Conservation (phyloP, 441 rosid species). For the Hura crepitans region DNA sequence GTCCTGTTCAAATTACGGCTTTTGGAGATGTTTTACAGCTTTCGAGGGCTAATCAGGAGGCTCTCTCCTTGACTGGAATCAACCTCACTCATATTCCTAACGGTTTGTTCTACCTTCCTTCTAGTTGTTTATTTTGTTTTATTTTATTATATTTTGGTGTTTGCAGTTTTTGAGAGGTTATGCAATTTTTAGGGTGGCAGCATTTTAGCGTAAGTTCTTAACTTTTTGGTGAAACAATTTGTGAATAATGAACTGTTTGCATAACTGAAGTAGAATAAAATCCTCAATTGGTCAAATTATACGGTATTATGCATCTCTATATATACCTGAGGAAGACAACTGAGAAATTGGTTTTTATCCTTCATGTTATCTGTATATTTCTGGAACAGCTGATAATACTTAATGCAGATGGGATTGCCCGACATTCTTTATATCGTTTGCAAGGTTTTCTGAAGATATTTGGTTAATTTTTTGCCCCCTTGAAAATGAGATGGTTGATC, state of each 20-base stretch:
- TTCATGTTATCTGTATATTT: neutral
- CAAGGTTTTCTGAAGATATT: neutral
- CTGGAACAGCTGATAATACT: no score
- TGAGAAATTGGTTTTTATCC: neutral
- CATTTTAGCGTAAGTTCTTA: neutral
- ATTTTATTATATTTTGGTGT: neutral
- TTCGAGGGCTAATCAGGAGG: slow-evolving; percentile 65
- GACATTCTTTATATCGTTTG: no score
- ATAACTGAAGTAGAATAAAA: neutral
- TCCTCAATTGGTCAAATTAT: neutral
- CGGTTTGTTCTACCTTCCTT: slow-evolving; percentile 29
- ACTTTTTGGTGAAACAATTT: neutral
- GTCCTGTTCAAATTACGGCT: slow-evolving; percentile 79
- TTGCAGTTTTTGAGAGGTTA: neutral
- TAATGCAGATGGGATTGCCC: no score
- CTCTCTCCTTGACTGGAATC: slow-evolving; percentile 70
- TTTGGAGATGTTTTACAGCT: slow-evolving; percentile 71
- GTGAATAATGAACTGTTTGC: neutral
- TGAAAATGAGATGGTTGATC: neutral
- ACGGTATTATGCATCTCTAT: neutral
- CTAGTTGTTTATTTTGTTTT: neutral
- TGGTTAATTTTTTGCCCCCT: no score
- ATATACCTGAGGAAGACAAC: neutral
- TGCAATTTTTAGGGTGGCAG: no score
- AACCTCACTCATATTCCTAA: slow-evolving; percentile 60